Evolutionary conservation across 73 alveolate species (phyloP), one percentile per base, ranked within the genome.

Genomic region (Paramecium primaurelia): DNA sequence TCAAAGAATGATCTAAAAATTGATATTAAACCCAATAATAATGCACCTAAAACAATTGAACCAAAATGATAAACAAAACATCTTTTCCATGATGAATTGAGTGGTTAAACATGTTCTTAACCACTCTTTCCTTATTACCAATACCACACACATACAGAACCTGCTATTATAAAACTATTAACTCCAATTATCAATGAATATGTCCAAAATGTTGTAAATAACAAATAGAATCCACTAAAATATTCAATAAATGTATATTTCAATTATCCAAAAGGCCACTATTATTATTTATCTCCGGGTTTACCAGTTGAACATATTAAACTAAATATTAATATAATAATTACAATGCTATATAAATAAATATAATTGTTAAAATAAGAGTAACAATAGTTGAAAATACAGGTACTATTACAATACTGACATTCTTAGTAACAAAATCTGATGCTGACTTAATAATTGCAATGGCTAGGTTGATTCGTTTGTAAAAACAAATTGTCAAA

Each of bases 81-180:
- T 26, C 91, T 80, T 26, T 26, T 45, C 47, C 64, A 34, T 22
- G 77, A 32, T 45, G 28, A 25, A 45, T 25, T 42, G 9, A 80
- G n/a, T 3, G 91, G 91, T 20, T 49, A 32, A 0, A 80, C 30
- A 80, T 80, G 71, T 49, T 80, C 91, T 25, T 80, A 44, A 44
- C 91, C 91, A 9, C 77, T 80, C 58, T 80, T 49, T 42, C 77
- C 91, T 80, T 80, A 20, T 49, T 80, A 28, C 91, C 91, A 80
- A 45, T 80, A 80, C 91, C 91, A 80, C n/a, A 80, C 58, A 32
- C 64, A 40, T 0, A 36, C 45, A 25, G 42, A 42, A 18, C 91
- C 91, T 38, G 91, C 47, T 80, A 80, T 80, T 2, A 80, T 80
- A 44, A 80, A 80, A 47, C 58, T 80, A 80, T 80, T 80, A 9